Conservation (phyloP, 139 green algal species). For the Coccomyxa sp. region DNA sequence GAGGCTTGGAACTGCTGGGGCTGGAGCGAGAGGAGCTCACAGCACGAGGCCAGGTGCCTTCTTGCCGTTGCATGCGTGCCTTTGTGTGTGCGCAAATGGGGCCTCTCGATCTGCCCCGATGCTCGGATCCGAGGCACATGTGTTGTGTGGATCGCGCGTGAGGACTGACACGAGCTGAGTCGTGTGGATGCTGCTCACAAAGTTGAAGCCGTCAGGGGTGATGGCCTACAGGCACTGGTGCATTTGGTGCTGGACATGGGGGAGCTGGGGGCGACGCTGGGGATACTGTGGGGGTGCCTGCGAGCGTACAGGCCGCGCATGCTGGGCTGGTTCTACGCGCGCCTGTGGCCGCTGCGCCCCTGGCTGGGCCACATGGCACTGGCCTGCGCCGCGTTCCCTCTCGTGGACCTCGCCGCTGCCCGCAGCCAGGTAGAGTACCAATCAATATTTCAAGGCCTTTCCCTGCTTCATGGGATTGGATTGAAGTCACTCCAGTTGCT, state of each 20-base stretch:
- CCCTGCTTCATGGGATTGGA: neutral
- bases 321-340: slow-evolving; percentile 32
- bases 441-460: neutral
- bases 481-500: neutral
- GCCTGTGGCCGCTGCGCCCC: slow-evolving; percentile 7
- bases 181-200: neutral
- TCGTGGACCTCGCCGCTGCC: slow-evolving; percentile 20
- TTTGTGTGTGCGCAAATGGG: neutral
- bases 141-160: neutral
- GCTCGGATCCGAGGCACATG: no score
- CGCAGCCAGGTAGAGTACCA: neutral
- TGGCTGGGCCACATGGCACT: slow-evolving; percentile 28
- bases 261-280: slow-evolving; percentile 58
- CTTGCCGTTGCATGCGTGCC: neutral
- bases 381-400: slow-evolving; percentile 30
- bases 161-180: neutral
- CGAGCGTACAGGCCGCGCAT: slow-evolving; percentile 39
- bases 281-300: slow-evolving; percentile 65
- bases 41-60: slow-evolving; percentile 7
- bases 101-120: no score
- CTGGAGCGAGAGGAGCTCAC: slow-evolving; percentile 39
- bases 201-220: neutral
- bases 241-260: slow-evolving; percentile 69
- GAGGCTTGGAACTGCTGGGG: slow-evolving; percentile 48
- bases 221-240: slow-evolving; percentile 53